Conservation (phyloP, 148 eudicot genomes). For the Chenopodium suecicum region DNA sequence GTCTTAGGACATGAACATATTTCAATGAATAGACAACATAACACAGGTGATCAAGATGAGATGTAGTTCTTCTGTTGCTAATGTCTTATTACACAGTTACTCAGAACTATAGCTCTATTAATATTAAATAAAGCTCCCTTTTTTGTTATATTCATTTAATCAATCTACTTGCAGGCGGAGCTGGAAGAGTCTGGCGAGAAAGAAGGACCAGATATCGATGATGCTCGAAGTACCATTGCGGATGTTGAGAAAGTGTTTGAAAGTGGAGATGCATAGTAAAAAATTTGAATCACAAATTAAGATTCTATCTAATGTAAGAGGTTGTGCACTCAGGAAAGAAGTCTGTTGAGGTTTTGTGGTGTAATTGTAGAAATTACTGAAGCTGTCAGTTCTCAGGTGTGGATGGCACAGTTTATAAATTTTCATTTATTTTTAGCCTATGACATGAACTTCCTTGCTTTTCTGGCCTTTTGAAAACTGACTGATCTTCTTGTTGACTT, state of each 20-base stretch:
- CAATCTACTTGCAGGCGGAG: slow-evolving; percentile 31
- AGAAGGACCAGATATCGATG: slow-evolving; percentile 66
- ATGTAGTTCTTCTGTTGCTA: not conserved
- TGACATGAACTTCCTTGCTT: not conserved
- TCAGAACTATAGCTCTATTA: too few relatives aligned
- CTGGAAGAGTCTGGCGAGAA: slow-evolving; percentile 56
- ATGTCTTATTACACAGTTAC: not conserved
- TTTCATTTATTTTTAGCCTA: not conserved
- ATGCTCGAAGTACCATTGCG: slow-evolving; percentile 56
- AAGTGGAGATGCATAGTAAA: slow-evolving; percentile 34
- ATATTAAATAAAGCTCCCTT: not conserved
- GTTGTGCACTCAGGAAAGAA: not conserved
- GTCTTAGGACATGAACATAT: too few relatives aligned
- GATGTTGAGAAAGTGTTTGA: slow-evolving; percentile 65
- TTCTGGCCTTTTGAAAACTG: not conserved
- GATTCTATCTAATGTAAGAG: not conserved
- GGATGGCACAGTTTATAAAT: too few relatives aligned
- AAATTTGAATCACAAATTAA: not conserved
- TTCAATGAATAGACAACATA: too few relatives aligned
- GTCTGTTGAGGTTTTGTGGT: not conserved
- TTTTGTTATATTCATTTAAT: not conserved
- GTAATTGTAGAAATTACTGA: not conserved
- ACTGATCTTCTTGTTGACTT: not conserved
- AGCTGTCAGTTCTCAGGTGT: not conserved
- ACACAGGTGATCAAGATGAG: not conserved